Evolutionary conservation across 768 basidiomycete genomes (phyloP), one percentile per base, ranked within the genome.

Genomic region (Ramaria sp.): DNA sequence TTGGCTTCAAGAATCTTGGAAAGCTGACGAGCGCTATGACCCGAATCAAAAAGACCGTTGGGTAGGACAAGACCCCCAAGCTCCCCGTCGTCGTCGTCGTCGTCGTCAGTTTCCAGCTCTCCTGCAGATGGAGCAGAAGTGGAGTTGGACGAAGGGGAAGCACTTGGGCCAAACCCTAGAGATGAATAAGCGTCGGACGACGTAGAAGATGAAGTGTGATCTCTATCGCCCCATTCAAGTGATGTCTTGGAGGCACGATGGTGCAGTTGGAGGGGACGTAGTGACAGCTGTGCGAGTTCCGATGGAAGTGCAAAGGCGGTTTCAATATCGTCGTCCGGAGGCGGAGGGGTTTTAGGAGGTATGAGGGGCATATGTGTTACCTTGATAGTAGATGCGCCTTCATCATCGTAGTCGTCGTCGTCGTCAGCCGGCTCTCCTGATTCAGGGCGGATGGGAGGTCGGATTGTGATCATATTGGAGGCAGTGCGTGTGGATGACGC

Each of bases 101-200:
- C 77, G 15, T 78, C 78, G 37, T 90, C 88, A 9, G 82, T 82
- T 65, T 89, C 88, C 0, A 85, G 80, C 56, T 82, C 82, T 2
- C 84, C 83, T 24, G 83, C 70, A 38, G 83, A 85, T 19, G 72
- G 70, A 9, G 84, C 86, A 2, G 82, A 80, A 0, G 79, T 78
- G 39, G 84, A 87, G 59, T 81, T 83, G 27, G 86, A 87, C 12
- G 86, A 89, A 4, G 81, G 78, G 2, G 81, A 84, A 19, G 78
- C 78, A 61, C 83, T 83, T 42, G 81, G 80, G 42, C 59, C 59
- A 61, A 91, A 84, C 51, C 88, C 84, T 37, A 91, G 77, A 20
- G 83, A 78, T 41, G 89, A 90, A 63, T 88, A 90, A 9, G 86
- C 80, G 67, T 91, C 90, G 22, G 89, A 91, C n/a, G 88, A 91